Percentiles rank a stretch among this genome's conserved stretches.
phyloP scores from a whole-genome alignment of 2,329 filamentous ascomycete species.

The Thelonectria rubi region DNA sequence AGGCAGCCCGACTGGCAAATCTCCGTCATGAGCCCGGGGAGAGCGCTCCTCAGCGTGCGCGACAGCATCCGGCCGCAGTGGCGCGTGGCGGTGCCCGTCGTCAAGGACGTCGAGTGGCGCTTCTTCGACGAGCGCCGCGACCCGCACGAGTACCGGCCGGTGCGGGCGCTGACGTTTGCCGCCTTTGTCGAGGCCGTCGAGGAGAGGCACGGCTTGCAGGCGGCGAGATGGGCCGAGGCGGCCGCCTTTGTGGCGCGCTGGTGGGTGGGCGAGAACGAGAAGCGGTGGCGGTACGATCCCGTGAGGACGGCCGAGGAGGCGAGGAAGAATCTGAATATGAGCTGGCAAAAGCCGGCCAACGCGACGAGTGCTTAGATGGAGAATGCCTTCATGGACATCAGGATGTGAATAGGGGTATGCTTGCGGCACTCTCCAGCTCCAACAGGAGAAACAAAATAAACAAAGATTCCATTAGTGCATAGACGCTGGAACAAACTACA shows the following conservation, averaged over 20 bases:
- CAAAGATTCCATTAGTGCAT: too few relatives aligned
- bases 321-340: not conserved
- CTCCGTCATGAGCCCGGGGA: constrained; percentile 41
- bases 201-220: constrained; percentile 21
- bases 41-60: constrained; percentile 39
- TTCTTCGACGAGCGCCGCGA: constrained; percentile 36
- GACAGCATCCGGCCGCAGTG: constrained; percentile 37
- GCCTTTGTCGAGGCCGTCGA: constrained; percentile 28
- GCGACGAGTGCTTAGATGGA: too few relatives aligned
- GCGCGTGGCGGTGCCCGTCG: constrained; percentile 40
- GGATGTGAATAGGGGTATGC: too few relatives aligned
- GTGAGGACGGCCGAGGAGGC: not conserved
- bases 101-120: constrained; percentile 40
- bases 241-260: constrained; percentile 35
- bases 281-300: constrained; percentile 31
- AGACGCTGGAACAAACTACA: too few relatives aligned
- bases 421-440: too few relatives aligned
- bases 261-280: constrained; percentile 38
- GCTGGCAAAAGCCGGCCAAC: too few relatives aligned
- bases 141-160: constrained; percentile 30
- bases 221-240: constrained; percentile 34
- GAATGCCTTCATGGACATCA: too few relatives aligned
- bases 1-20: constrained; percentile 39
- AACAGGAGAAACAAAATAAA: too few relatives aligned
- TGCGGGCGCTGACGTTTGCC: constrained; percentile 32